phyloP scores from a whole-genome alignment of 2,329 filamentous ascomycete species.

The Beauveria sp. region DNA sequence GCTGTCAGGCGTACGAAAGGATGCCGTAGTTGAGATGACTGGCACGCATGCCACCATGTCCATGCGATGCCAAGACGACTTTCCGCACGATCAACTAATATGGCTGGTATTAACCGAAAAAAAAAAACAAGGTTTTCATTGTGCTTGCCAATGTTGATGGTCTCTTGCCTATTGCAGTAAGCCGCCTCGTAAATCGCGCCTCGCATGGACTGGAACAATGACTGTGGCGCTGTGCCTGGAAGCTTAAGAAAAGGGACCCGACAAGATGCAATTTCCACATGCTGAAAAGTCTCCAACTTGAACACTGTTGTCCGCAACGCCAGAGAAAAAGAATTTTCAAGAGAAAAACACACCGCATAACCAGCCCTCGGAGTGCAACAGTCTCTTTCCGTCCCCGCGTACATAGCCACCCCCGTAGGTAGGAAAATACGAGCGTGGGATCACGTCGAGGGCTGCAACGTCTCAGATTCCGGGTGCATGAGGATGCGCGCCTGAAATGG shows the following conservation, averaged over 20 bases:
- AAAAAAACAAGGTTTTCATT: neutral
- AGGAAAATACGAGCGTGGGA: conserved; percentile 1
- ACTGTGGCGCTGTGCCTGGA: conserved; percentile 1
- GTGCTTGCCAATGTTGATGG: neutral
- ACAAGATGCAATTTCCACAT: neutral
- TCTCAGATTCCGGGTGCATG: conserved; percentile 6
- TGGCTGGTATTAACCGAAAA: neutral
- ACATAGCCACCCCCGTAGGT: conserved; percentile 9
- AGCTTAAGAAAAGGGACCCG: neutral
- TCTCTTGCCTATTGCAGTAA: neutral
- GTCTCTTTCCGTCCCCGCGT: neutral
- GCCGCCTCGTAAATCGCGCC: neutral
- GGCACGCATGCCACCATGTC: neutral
- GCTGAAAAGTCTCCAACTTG: neutral
- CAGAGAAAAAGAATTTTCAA: neutral
- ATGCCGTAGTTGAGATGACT: neutral
- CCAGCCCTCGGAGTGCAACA: neutral
- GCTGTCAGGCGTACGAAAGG: neutral
- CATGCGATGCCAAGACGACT: too few species aligned
- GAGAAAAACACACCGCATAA: neutral
- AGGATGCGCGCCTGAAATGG: neutral
- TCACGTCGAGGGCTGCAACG: conserved; percentile 4
- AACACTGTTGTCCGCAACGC: neutral
- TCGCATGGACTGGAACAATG: neutral
- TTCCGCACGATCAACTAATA: neutral